A percentile compares a stretch with the other conserved stretches of the same genome.
Evolutionary conservation across 352 stramenopile genomes (phyloP).

Genomic region (Globisporangium rhizosaccharum): DNA sequence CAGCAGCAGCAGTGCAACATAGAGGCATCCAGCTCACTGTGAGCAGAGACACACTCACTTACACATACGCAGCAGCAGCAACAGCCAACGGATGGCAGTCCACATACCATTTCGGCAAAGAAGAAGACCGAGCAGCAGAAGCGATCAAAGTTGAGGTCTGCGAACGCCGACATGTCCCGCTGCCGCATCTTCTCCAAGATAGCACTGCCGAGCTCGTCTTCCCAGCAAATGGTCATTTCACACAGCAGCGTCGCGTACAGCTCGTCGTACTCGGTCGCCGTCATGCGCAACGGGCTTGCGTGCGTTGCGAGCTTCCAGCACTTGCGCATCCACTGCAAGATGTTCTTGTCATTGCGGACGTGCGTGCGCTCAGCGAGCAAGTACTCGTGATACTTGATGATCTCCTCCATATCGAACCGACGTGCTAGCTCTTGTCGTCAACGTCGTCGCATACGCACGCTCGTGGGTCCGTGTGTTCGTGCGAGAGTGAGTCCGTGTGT

Average conservation of each 20-base stretch:
- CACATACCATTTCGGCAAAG: conserved; percentile 47
- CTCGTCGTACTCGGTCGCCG: conserved; percentile 31
- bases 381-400: conserved; percentile 29
- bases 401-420: conserved; percentile 20
- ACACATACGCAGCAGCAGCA: neutral
- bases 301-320: conserved; percentile 30
- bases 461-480: too few relatives aligned
- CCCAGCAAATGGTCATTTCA: conserved; percentile 60
- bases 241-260: conserved; percentile 52
- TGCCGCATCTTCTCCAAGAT: conserved; percentile 45
- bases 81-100: neutral
- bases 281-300: conserved; percentile 16
- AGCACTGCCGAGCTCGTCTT: conserved; percentile 41
- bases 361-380: conserved; percentile 40
- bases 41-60: neutral
- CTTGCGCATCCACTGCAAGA: conserved; percentile 31
- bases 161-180: conserved; percentile 28
- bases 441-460: too few relatives aligned
- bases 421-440: too few relatives aligned
- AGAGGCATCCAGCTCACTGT: neutral
- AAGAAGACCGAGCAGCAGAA: conserved; percentile 60
- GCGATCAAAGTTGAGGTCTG: conserved; percentile 36
- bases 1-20: neutral
- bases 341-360: conserved; percentile 36
- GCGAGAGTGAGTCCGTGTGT: too few relatives aligned